Conservation (phyloP, 108 stramenopile genomes). For the Stephanodiscus minutulus region DNA sequence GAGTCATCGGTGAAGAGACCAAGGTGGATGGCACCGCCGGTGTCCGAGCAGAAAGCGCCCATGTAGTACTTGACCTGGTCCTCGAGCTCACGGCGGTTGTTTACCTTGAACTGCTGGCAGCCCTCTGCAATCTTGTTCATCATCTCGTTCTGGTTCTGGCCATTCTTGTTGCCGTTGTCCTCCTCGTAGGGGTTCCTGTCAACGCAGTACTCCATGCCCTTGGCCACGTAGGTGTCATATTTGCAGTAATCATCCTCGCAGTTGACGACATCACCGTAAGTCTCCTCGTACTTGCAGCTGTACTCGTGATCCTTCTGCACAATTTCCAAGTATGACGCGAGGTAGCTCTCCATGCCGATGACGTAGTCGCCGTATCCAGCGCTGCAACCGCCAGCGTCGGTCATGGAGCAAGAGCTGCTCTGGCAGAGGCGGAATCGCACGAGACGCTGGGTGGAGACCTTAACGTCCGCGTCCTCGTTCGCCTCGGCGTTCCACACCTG, state of each 20-base stretch:
- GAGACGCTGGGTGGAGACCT: conserved; percentile 72
- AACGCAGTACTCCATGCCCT: conserved; percentile 67
- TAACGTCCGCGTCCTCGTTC: conserved; percentile 66
- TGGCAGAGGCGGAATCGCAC: conserved; percentile 87
- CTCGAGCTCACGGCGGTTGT: conserved; percentile 15
- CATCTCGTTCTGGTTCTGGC: conserved; percentile 40
- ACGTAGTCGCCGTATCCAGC: conserved; percentile 81
- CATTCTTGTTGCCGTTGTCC: conserved; percentile 41
- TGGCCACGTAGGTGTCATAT: conserved; percentile 65
- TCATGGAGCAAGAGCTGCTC: conserved; percentile 51
- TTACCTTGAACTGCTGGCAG: conserved; percentile 38
- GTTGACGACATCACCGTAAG: conserved; percentile 56
- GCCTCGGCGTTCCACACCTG: conserved; percentile 77
- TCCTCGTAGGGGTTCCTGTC: conserved; percentile 70
- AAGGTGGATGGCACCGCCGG: conserved; percentile 72
- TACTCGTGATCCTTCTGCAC: conserved; percentile 59
- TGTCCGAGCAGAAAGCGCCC: conserved; percentile 82
- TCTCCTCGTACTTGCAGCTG: conserved; percentile 56
- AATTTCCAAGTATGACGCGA: conserved; percentile 61
- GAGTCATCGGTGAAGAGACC: conserved; percentile 83
- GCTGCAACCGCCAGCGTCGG: conserved; percentile 64
- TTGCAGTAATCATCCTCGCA: conserved; percentile 58
- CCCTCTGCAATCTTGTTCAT: conserved; percentile 38
- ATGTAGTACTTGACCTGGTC: conserved; percentile 58
- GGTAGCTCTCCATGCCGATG: conserved; percentile 81